These are phyloP conservation scores for Hyphodiscus hymeniophilus DNA, from an alignment of 495 filamentous ascomycete species.

Conservation along the genomic window DNA sequence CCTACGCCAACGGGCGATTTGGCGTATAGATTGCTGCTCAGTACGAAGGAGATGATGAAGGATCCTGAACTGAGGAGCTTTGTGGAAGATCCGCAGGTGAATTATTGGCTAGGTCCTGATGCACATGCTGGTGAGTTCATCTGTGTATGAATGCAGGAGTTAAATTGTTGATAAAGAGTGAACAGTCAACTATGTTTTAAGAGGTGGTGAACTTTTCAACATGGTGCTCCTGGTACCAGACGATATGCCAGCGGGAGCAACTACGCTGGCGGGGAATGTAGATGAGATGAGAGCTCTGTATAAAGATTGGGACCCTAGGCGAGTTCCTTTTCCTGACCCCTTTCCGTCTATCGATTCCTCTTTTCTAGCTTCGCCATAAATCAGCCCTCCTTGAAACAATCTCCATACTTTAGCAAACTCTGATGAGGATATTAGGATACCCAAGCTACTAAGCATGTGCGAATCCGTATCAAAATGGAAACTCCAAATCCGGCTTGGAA, in stretches of 20 bases:
- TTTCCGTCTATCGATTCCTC: too few species aligned
- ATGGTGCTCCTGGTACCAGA: conserved; percentile 65
- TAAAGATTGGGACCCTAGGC: conserved; percentile 48
- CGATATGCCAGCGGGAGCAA: conserved; percentile 48
- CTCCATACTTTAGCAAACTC: not conserved
- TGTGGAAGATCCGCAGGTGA: conserved; percentile 47
- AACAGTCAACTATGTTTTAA: conserved; percentile 56
- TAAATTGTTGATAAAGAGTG: conserved; percentile 24
- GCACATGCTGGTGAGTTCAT: conserved; percentile 18
- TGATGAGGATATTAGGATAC: conserved; percentile 21
- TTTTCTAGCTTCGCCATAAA: too few species aligned
- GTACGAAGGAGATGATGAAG: conserved; percentile 43
- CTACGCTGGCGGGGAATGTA: conserved; percentile 46
- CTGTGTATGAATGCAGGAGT: not conserved
- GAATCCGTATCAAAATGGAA: conserved; percentile 58
- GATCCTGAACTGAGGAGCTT: conserved; percentile 40
- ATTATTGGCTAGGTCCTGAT: conserved; percentile 58
- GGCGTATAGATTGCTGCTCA: conserved; percentile 55
- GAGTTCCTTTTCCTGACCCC: too few species aligned
- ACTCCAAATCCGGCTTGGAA: conserved; percentile 48
- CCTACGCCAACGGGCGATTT: conserved; percentile 57
- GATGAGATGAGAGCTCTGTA: conserved; percentile 60
- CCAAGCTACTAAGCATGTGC: conserved; percentile 39
- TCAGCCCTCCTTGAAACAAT: not conserved
- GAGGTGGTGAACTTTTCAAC: conserved; percentile 55